These are phyloP conservation scores for Geosmithia morbida DNA, from an alignment of 2,329 filamentous ascomycete species.

Conservation along the genomic window DNA sequence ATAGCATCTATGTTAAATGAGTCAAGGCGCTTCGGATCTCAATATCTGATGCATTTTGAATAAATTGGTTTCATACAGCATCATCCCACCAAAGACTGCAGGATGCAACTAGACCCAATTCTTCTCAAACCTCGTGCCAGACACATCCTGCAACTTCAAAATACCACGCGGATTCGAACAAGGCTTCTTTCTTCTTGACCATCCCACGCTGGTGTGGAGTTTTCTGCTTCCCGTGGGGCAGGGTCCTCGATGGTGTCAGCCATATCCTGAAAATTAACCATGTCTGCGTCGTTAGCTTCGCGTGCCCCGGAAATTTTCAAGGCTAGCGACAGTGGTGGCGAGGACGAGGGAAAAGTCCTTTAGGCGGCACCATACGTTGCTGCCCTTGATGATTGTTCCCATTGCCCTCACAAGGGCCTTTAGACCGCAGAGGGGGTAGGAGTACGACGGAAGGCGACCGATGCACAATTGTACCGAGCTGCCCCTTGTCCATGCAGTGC, in stretches of 20 bases:
- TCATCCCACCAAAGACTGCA: too few species aligned
- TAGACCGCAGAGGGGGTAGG: conserved; percentile 46
- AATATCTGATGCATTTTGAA: too few species aligned
- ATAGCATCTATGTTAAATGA: too few species aligned
- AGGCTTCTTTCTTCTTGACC: too few species aligned
- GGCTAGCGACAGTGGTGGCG: conserved; percentile 56
- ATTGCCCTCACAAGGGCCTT: conserved; percentile 48
- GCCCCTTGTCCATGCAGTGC: conserved; percentile 9
- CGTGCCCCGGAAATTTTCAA: conserved; percentile 36
- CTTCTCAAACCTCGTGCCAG: conserved; percentile 48
- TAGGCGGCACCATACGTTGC: conserved; percentile 59
- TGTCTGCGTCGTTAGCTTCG: conserved; percentile 8
- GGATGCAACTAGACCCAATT: conserved; percentile 34
- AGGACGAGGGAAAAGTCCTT: conserved; percentile 45
- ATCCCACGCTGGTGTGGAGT: too few species aligned
- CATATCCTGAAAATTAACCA: conserved; percentile 27
- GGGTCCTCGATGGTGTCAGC: conserved; percentile 18
- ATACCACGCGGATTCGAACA: conserved; percentile 36
- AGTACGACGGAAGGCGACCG: conserved; percentile 49
- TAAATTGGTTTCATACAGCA: too few species aligned
- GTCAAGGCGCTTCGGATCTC: too few species aligned
- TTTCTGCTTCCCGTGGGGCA: too few species aligned
- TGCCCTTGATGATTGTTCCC: conserved; percentile 45
- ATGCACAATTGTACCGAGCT: conserved; percentile 21
- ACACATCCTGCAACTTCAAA: conserved; percentile 41